Base-by-base conservation (phyloP, 805 yeast genomes). In the Candida michaelii region DNA sequence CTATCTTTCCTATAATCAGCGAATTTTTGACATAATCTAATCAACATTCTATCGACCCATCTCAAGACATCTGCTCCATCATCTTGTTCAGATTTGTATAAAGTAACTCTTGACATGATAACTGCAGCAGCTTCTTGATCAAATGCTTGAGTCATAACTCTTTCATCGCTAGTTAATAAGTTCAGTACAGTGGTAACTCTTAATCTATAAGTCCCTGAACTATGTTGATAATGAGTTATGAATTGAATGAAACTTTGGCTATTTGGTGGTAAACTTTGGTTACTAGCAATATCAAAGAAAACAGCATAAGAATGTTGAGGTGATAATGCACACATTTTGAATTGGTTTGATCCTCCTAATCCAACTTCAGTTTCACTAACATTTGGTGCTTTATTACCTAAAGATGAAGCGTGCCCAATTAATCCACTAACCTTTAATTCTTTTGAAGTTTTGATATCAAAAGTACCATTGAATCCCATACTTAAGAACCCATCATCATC, bases 341-440 rank as follows among this genome's bases (percentile, higher is more conserved):
- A 93, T 48, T 85, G 81, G 44, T 86, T 82, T 12, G 97, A 85
- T 48, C 93, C 91, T 49, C 99, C 99, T 52, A 89, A 76, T 49
- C 99, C 99, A 47, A 91, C 79, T 64, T 89, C 96, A 45, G 91
- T 78, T 60, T 93, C 99, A 27, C 96, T 85, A 27, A 93, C 89
- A 57, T 84, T 85, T 30, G 77, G 65, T 31, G 83, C 76, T 49
- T 86, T 81, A 45, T 80, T 79, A 56, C 77, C 76, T 36, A 82
- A 56, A 1, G 82, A 73, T 1, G 74, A 65, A 1, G 79, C 85
- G 58, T 81, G 82, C 3, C 89, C 89, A 36, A 82, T 71, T 40
- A 83, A 58, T 0, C 87, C 88, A 39, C 73, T 72, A 10, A 82
- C 58, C 50, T 76, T 75, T 32, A 81, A 58, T 47, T 79, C 80